phyloP scores from a whole-genome alignment of 257 asterid genomes.

The Linderniella brevidens region DNA sequence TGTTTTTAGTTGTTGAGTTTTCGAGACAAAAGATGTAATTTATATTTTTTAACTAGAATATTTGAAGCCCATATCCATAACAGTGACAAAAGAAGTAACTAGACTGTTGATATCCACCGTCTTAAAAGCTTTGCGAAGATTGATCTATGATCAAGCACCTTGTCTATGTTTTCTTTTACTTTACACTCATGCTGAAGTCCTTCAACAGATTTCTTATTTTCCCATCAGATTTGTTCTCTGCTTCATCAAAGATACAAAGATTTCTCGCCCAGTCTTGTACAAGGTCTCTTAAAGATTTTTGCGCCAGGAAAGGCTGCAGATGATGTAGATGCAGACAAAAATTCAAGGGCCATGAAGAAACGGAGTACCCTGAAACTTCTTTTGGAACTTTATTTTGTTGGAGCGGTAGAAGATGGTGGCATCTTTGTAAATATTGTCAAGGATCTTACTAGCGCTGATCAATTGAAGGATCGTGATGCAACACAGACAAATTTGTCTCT shows the following conservation, averaged over 20 bases:
- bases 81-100: conserved; percentile 2
- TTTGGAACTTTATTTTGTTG: conserved; percentile 89
- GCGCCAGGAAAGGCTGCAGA: conserved; percentile 66
- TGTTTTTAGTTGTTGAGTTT: too few species aligned
- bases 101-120: background rate
- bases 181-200: too few species aligned
- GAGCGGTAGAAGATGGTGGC: conserved; percentile 71
- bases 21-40: too few species aligned
- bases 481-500: conserved; percentile 93
- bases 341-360: conserved; percentile 85
- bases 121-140: too few species aligned
- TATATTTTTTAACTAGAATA: background rate
- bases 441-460: conserved; percentile 77
- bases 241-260: conserved; percentile 96
- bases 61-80: conserved; percentile 5
- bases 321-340: conserved; percentile 71
- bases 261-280: conserved; percentile 82
- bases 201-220: background rate
- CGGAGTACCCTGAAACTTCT: conserved; percentile 94
- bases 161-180: too few species aligned
- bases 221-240: conserved; percentile 80
- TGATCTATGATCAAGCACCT: too few species aligned
- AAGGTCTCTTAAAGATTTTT: conserved; percentile 81
- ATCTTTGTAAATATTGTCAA: conserved; percentile 61
- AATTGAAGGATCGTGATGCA: conserved; percentile 92